Percentiles rank a stretch among this genome's conserved stretches.
These are phyloP conservation scores for Pseudopithomyces chartarum DNA, from an alignment of 2,329 filamentous ascomycete genomes.

Conservation along the genomic window DNA sequence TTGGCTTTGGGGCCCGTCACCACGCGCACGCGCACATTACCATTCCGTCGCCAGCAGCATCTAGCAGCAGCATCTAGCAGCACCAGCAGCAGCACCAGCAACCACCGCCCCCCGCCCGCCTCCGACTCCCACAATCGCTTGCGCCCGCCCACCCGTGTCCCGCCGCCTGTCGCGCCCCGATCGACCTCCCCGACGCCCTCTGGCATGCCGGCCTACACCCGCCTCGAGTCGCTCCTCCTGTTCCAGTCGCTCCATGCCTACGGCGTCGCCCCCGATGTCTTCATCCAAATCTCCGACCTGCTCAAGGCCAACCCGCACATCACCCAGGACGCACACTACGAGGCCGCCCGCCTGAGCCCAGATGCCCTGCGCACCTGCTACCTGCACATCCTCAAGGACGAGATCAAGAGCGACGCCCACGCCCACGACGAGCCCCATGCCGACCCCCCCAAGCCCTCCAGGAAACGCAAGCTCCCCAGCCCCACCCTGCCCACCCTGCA, in stretches of 20 bases:
- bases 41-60: too few species aligned
- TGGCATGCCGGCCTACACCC: constrained; percentile 67
- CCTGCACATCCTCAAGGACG: constrained; percentile 74
- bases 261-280: constrained; percentile 68
- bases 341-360: constrained; percentile 73
- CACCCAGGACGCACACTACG: constrained; percentile 71
- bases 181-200: constrained; percentile 33
- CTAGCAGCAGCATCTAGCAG: too few species aligned
- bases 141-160: constrained; percentile 6
- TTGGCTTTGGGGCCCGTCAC: too few species aligned
- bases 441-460: constrained; percentile 52
- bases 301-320: constrained; percentile 77
- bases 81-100: too few species aligned
- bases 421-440: constrained; percentile 49
- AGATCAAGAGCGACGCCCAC: constrained; percentile 61
- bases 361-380: constrained; percentile 82
- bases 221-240: constrained; percentile 83
- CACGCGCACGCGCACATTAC: too few species aligned
- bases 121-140: too few species aligned
- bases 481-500: constrained; percentile 67
- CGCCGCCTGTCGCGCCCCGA: constrained; percentile 34
- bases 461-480: constrained; percentile 75
- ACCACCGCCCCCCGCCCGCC: too few species aligned
- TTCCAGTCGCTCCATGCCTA: constrained; percentile 77
- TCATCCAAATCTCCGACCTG: constrained; percentile 73